Evolutionary conservation across 1,139 yeast species (phyloP), one percentile per base, ranked within the genome.

Genomic region (Kluyveromyces sp.): DNA sequence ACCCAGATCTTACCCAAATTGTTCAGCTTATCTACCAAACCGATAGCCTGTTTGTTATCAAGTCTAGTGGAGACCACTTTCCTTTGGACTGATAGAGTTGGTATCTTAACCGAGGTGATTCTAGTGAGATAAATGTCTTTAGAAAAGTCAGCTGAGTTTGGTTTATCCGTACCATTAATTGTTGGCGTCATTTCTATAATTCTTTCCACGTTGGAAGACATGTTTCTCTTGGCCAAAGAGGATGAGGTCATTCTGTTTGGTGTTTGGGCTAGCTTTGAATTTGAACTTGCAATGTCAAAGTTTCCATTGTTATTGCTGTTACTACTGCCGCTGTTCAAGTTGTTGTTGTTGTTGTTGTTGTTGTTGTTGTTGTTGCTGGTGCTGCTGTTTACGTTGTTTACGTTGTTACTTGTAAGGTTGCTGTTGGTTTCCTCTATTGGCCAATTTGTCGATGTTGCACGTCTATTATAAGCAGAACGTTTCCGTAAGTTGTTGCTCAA

Each of bases 71-170:
- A 72, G 39, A 70, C 64, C 2, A 77, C 67, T 48, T 72, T 71
- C 6, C 66, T 59, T 3, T 60, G 53, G n/a, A 61, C 50, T 29
- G 65, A 60, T 5, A 65, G 64, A 25, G 67, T 54, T 21, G 66
- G 65, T 26, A 77, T 41, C 6, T 58, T 54, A 31, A 72, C 63
- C 0, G 75, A 65, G 32, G 80, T 83, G 4, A 85, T 65, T 54
- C 74, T 77, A 0, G 89, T 79, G 49, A 86, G 67, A 25, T 83
- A 79, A 60, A 83, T 73, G 60, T 87, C 95, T 54, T 83, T 85
- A 40, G 60, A 45, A 34, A 48, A 25, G 8, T 34, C 38, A n/a
- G 25, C 21, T 25, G 43, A 26, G n/a, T 25, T 10, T 27, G 27
- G 25, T 29, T 34, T 21, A 3, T 41, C 38, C 10, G 38, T 10